Conservation (phyloP, 2,329 filamentous ascomycete species). For the Xylariaceae sp. region DNA sequence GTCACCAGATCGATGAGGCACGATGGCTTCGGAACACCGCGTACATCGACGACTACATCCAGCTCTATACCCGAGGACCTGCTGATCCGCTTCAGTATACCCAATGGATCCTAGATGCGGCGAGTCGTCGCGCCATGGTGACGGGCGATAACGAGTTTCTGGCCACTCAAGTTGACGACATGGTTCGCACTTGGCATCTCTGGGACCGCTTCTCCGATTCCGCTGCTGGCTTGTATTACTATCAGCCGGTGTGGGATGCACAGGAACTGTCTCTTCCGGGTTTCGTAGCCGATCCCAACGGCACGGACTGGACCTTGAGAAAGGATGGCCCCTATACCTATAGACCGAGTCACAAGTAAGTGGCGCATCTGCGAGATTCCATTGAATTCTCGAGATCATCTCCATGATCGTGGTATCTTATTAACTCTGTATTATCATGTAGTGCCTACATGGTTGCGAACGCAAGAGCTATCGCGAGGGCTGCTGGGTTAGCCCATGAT, state of each 20-base stretch:
- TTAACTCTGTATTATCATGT: slow-evolving; percentile 1
- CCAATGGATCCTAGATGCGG: slow-evolving; percentile 35
- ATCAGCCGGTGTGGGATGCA: slow-evolving; percentile 40
- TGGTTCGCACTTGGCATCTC: slow-evolving; percentile 35
- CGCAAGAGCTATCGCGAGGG: slow-evolving; percentile 36
- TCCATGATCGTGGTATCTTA: not conserved
- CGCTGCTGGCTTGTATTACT: slow-evolving; percentile 37
- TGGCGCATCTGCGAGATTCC: not conserved
- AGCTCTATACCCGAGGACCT: slow-evolving; percentile 35
- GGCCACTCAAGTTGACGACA: slow-evolving; percentile 36
- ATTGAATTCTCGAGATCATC: not conserved
- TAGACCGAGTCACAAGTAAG: slow-evolving; percentile 37
- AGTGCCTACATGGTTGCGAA: slow-evolving; percentile 39
- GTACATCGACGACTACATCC: slow-evolving; percentile 38
- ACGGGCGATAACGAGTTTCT: slow-evolving; percentile 36
- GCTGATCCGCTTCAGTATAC: slow-evolving; percentile 35
- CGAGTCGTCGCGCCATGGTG: slow-evolving; percentile 34
- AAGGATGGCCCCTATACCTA: slow-evolving; percentile 38
- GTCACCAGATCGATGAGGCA: slow-evolving; percentile 36
- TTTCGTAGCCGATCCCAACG: slow-evolving; percentile 34
- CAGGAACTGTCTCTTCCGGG: slow-evolving; percentile 39
- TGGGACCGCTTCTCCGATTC: slow-evolving; percentile 37
- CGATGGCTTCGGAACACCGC: slow-evolving; percentile 38
- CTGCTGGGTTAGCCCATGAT: slow-evolving; percentile 35
- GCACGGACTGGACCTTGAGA: slow-evolving; percentile 29